Base-by-base conservation (phyloP, 164 flowering plant species). In the Stephania japonica region DNA sequence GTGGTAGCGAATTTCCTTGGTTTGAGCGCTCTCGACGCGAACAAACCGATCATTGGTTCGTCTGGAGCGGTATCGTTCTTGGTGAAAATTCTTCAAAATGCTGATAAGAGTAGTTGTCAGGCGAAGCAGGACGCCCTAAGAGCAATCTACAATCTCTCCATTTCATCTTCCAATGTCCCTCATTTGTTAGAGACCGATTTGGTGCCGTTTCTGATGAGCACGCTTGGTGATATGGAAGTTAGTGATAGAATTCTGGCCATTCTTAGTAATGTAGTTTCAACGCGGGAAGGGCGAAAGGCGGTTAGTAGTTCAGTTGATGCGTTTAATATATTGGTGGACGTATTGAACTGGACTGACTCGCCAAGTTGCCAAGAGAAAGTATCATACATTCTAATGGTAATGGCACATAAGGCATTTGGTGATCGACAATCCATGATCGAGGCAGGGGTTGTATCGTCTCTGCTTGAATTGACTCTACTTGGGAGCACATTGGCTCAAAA, bases 401-500 rank as follows among this genome's bases (percentile, higher is more conserved):
- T 95, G 96, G 98, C 98, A 9, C 96, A 95, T 78, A 95, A 90
- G 72, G 82, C 88, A 0, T 93, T 87, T 67, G 86, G 85, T 18
- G 97, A 93, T 78, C 80, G 96, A 42, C 94, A 85, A 64, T 83
- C 94, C 23, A 93, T 95, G 94, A 76, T 87, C 68, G 97, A 93
- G 76, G 91, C 90, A 0, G 98, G 99, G 5, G 76, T 90, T 6
- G 83, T 65, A 1, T 91, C 98, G 0, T 72, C 94, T 1, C 80
- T 91, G 82, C 94, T 95, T 0, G 99, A 95, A 69, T 76, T 95
- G 38, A 90, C 98, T 0, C 93, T 95, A 18, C 50, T 95, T n/a
- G 99, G 99, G 0, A 88, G 87, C 72, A 86, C 92, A 65, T 85
- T 95, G 75, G 92, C 99, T 5, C 99, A 95, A 81, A 93, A 95